Evolutionary conservation across 2,329 filamentous ascomycete species (phyloP).

Genomic region (Apiospora saccharicola): DNA sequence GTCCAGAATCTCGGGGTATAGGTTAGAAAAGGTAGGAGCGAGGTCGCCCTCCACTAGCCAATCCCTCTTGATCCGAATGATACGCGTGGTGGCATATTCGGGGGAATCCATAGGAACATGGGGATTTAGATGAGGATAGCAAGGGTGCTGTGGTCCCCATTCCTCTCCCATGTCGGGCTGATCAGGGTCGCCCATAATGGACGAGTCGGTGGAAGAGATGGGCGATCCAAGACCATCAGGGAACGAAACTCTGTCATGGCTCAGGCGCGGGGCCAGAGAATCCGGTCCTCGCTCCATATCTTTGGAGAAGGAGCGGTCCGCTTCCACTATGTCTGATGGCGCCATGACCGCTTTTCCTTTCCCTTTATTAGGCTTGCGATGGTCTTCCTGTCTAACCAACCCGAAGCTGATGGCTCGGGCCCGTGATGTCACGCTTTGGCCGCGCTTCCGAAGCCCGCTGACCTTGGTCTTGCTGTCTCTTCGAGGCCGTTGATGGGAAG

Average conservation of each 20-base stretch:
- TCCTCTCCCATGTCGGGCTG: constrained; percentile 74
- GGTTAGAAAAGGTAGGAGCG: constrained; percentile 90
- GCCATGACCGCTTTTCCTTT: constrained; percentile 59
- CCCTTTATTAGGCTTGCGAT: constrained; percentile 51
- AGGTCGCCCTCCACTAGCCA: constrained; percentile 91
- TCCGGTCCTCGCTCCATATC: constrained; percentile 65
- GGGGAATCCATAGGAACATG: constrained; percentile 82
- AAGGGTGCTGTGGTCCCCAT: constrained; percentile 95
- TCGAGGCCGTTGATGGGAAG: constrained; percentile 34
- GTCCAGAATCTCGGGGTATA: constrained; percentile 95
- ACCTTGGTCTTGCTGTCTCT: constrained; percentile 31
- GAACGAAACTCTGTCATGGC: constrained; percentile 55
- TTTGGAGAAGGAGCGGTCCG: constrained; percentile 50
- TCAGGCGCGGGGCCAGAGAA: constrained; percentile 49
- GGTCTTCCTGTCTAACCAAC: constrained; percentile 32
- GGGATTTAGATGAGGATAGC: constrained; percentile 91
- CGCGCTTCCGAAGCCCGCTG: constrained; percentile 38
- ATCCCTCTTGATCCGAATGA: constrained; percentile 90
- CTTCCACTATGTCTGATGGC: constrained; percentile 42
- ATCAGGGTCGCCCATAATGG: constrained; percentile 68
- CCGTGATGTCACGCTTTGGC: constrained; percentile 41
- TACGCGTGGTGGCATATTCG: constrained; percentile 79
- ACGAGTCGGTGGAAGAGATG: constrained; percentile 64
- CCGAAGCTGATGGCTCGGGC: constrained; percentile 41
- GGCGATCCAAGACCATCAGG: constrained; percentile 62